phyloP scores from a whole-genome alignment of 768 basidiomycete genomes.

The Hericium alpestre region DNA sequence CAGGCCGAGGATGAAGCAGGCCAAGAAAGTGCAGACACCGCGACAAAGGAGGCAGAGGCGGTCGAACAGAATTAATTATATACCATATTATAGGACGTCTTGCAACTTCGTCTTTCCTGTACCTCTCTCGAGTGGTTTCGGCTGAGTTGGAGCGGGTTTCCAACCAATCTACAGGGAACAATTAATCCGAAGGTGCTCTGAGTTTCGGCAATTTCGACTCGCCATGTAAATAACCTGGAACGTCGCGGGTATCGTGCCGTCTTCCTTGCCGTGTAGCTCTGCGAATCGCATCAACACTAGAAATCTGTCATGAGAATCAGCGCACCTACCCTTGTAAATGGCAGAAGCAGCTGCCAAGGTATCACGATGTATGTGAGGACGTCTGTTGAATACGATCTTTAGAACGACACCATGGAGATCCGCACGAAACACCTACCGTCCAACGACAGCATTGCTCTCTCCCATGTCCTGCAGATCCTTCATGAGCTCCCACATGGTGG shows the following conservation, averaged over 20 bases:
- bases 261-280: constrained; percentile 81
- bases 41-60: neutral
- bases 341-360: constrained; percentile 85
- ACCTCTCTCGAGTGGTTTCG: constrained; percentile 55
- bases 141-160: constrained; percentile 64
- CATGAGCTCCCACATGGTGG: constrained; percentile 92
- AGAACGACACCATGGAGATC: neutral
- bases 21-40: neutral
- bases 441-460: constrained; percentile 84
- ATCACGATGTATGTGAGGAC: constrained; percentile 65
- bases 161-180: constrained; percentile 58
- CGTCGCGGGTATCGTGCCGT: constrained; percentile 84
- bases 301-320: neutral
- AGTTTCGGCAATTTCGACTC: constrained; percentile 14
- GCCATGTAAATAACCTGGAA: constrained; percentile 96
- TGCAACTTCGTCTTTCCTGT: constrained; percentile 50
- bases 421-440: constrained; percentile 38
- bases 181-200: neutral
- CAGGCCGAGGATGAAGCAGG: neutral
- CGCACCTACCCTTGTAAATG: constrained; percentile 72
- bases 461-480: constrained; percentile 96
- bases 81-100: constrained; percentile 36
- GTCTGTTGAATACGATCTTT: constrained; percentile 27
- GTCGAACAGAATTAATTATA: neutral
- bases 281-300: neutral